Base-by-base conservation (phyloP, 1,139 yeast genomes). In the Taphrina pruni region DNA sequence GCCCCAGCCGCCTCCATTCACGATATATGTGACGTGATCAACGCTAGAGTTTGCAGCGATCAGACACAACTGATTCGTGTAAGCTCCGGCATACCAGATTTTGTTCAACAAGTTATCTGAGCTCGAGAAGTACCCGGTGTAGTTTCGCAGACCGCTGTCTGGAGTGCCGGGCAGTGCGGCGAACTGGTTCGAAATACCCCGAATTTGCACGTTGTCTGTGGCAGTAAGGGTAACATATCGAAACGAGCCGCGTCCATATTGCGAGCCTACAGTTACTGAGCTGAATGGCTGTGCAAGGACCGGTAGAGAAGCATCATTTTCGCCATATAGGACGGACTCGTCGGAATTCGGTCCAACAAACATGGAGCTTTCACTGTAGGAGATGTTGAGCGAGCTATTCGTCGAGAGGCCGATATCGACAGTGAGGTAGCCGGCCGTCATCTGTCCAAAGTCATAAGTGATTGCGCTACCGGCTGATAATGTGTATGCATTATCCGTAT, bases 211-310 rank as follows among this genome's bases (percentile, higher is more conserved):
- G 21, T 6, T 46, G 43, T 39, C 43, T 17, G 52, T 46, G 11
- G 52, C 21, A 17, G 52, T 46, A 8, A 46, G 52, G 52, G 52
- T 46, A 2, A 46, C 52, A 46, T 46, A 46, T 21, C 52, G 52
- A n/a, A 46, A 46, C 3, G 52, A 46, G 52, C 52, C 52, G 12
- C 52, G 21, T 2, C 6, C 21, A 46, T 46, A 46, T 17, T 46
- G 52, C 5, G 26, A 17, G 43, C 43, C 7, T 2, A 39, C 43
- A 39, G 43, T 39, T 11, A 39, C 43, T 11, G 43, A 39, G 43
- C 43, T 39, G 43, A 39, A 39, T 21, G 52, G 52, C 26, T 11
- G 52, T 11, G 52, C 32, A 46, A 11, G n/a, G 32, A 46, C 7
- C 12, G 52, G 52, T 9, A 46, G 20, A n/a, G 32, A 1, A 8